Conservation (phyloP, 371 early-diverging fungal genomes). For the Mortierella sp. region DNA sequence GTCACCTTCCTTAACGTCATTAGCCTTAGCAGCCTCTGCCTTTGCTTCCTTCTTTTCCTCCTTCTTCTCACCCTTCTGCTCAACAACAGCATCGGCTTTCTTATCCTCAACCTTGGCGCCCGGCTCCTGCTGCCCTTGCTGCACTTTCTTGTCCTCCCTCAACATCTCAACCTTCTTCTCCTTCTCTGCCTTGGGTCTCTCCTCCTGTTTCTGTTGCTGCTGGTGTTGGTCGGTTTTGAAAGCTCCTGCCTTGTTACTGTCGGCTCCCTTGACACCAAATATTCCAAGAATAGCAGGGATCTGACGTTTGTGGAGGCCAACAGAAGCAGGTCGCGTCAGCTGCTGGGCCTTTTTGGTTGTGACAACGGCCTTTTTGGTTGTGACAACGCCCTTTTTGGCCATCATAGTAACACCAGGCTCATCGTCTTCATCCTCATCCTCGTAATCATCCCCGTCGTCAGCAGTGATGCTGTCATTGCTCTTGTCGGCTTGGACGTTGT, state of each 20-base stretch:
- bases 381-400: neutral
- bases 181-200: neutral
- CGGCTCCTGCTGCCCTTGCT: neutral
- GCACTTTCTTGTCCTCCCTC: neutral
- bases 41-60: neutral
- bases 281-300: neutral
- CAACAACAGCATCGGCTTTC: neutral
- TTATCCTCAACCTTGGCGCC: neutral
- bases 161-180: neutral
- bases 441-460: conserved; percentile 13
- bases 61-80: conserved; percentile 1
- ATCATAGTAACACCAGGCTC: neutral
- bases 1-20: neutral
- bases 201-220: neutral
- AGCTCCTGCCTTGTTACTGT: neutral
- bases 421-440: conserved; percentile 2
- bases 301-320: neutral
- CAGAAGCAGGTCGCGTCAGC: neutral
- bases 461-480: too few species aligned
- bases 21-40: neutral
- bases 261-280: neutral
- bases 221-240: neutral
- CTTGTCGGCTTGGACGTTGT: too few species aligned
- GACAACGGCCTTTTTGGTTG: neutral
- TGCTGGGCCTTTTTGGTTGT: neutral